Base-by-base conservation (phyloP, 225 moss, liverwort and hornwort genomes). In the Pleurozium schreberi region DNA sequence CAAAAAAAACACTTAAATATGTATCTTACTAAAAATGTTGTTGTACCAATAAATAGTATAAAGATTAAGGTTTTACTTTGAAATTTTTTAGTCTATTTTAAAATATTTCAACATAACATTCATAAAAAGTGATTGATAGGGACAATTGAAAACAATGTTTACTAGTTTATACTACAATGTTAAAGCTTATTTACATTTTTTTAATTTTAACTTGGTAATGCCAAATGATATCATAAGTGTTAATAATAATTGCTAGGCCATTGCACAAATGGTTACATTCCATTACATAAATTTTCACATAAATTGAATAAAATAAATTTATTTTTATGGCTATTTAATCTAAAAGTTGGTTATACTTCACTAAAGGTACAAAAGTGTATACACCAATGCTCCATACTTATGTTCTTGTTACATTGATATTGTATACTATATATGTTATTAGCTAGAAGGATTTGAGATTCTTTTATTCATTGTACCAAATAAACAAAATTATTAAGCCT, bases 1-100 rank as follows among this genome's bases (percentile, higher is more conserved):
- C 14, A 33, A 14, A 22, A 14, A 22, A 12, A 12, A 0, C 43
- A 19, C 3, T 8, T 42, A 43, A 71, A 43, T 5, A 5, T 27
- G 0, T 43, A 11, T 2, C 3, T 6, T 11, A 10, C 2, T 11
- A 18, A 28, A 28, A 27, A 45, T 18, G 0, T 18, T 43, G 5
- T 17, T 43, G 10, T 45, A 17, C 17, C 10, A 18, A 7, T 18
- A 74, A 18, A 47, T 31, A 47, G 1, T 18, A 7, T 47, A 31
- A 18, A 11, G 11, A 33, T 31, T 49, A 1, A 19, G 9, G 20
- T 12, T 49, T 47, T 47, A 4, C 1, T 31, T 34, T 52, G 3
- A 34, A 34, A 8, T 8, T 53, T 22, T 5, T 5, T 12, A 10
- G 52, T 50, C 0, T 22, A 21, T 36, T 22, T 36, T 5, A 5